Percentiles rank a stretch among this genome's conserved stretches.
These are phyloP conservation scores for Pseudopyricularia javanii DNA, from an alignment of 2,329 filamentous ascomycete species.

Conservation along the genomic window DNA sequence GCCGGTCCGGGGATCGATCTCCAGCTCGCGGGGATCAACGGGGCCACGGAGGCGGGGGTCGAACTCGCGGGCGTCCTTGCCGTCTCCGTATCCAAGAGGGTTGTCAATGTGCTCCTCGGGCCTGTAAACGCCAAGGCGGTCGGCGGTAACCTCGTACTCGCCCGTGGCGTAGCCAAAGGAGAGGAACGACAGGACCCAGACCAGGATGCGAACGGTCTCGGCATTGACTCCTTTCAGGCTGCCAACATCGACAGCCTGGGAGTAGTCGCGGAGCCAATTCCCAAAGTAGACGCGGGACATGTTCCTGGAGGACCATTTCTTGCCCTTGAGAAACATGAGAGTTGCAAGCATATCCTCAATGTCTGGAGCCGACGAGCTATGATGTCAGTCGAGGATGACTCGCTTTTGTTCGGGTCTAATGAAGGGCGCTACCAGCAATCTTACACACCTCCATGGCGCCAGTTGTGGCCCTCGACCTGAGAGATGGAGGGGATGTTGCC, in stretches of 20 bases:
- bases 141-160: constrained; percentile 74
- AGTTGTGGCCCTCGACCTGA: constrained; percentile 56
- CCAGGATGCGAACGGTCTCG: constrained; percentile 63
- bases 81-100: constrained; percentile 77
- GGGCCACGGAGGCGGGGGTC: constrained; percentile 75
- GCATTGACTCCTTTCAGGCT: constrained; percentile 69
- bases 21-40: constrained; percentile 57
- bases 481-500: constrained; percentile 59
- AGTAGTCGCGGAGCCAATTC: constrained; percentile 80
- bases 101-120: constrained; percentile 68
- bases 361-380: constrained; percentile 28
- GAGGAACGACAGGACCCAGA: constrained; percentile 74
- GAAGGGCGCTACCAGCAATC: too few relatives aligned
- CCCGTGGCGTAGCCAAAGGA: constrained; percentile 76
- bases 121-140: constrained; percentile 68
- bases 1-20: constrained; percentile 65
- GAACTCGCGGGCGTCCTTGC: constrained; percentile 69
- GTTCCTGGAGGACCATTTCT: constrained; percentile 75
- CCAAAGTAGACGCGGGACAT: constrained; percentile 73
- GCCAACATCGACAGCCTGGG: constrained; percentile 70
- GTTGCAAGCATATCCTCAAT: constrained; percentile 75
- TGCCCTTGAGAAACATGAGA: constrained; percentile 63
- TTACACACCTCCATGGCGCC: constrained; percentile 49
- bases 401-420: not conserved
- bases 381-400: not conserved